These are phyloP conservation scores for Rosa rugosa DNA, from an alignment of 306 rosid genomes.

Conservation along the genomic window DNA sequence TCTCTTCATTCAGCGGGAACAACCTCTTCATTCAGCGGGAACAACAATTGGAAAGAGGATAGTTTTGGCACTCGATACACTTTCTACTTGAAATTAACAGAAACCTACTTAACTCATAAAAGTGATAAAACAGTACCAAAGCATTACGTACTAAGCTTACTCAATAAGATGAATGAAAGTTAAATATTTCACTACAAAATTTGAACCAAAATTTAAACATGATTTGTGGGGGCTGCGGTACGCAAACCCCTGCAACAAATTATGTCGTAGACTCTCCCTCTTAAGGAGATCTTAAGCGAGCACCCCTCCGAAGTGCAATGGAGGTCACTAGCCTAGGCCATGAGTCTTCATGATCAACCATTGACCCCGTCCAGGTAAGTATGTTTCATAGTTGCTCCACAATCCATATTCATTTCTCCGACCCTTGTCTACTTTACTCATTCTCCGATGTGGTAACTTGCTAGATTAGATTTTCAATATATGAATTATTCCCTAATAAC, in stretches of 20 bases:
- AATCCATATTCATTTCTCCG: not conserved
- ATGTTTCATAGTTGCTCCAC: not conserved
- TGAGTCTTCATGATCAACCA: conserved; percentile 35
- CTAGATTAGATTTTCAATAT: not conserved
- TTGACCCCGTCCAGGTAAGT: conserved; percentile 50
- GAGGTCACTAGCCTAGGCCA: conserved; percentile 43
- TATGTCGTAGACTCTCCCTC: not conserved
- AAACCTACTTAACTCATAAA: too few relatives aligned
- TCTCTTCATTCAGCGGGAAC: too few relatives aligned
- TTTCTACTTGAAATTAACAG: too few relatives aligned
- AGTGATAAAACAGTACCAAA: too few relatives aligned
- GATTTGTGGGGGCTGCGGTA: not conserved
- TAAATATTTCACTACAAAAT: too few relatives aligned
- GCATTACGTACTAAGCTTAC: too few relatives aligned
- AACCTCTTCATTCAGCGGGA: too few relatives aligned
- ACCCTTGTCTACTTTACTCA: not conserved
- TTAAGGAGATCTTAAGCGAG: conserved; percentile 31
- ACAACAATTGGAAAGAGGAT: too few relatives aligned
- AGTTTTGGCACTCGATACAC: too few relatives aligned
- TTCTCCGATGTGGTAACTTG: not conserved
- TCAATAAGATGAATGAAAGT: too few relatives aligned
- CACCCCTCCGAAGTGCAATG: conserved; percentile 47
- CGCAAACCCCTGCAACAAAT: not conserved
- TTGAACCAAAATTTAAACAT: not conserved
- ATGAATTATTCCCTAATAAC: too few relatives aligned